phyloP scores from a whole-genome alignment of 257 asterid genomes.

The Jacaranda copaia region DNA sequence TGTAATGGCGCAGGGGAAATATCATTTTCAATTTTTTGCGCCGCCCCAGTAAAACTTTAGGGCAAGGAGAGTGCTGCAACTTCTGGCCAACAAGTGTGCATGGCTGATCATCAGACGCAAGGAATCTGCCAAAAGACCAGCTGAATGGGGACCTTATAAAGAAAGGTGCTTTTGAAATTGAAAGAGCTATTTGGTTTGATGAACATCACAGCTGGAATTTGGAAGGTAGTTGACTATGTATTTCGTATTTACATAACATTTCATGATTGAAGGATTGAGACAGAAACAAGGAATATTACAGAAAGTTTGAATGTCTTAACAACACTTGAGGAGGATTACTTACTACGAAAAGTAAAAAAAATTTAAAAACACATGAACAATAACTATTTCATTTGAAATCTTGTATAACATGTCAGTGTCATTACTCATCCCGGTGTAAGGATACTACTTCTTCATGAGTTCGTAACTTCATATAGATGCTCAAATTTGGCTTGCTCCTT shows the following conservation, averaged over 20 bases:
- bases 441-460: no score
- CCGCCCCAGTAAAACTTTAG: not conserved
- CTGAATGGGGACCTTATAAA: not conserved
- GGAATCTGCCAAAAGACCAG: conserved; percentile 21
- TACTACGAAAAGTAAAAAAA: not conserved
- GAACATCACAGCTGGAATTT: conserved; percentile 3
- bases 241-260: not conserved
- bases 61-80: not conserved
- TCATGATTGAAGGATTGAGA: conserved; percentile 23
- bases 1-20: not conserved
- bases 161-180: not conserved
- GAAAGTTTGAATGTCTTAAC: not conserved
- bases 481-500: no score
- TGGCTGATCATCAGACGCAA: not conserved
- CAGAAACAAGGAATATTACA: not conserved
- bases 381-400: not conserved
- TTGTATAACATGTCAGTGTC: no score
- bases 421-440: no score
- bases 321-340: not conserved
- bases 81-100: conserved; percentile 18
- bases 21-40: conserved; percentile 13
- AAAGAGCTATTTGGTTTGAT: conserved; percentile 4
- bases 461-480: no score
- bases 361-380: not conserved
- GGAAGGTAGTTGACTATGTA: not conserved